Conservation (phyloP, 1,284 basidiomycete genomes). For the Meira nashicola region DNA sequence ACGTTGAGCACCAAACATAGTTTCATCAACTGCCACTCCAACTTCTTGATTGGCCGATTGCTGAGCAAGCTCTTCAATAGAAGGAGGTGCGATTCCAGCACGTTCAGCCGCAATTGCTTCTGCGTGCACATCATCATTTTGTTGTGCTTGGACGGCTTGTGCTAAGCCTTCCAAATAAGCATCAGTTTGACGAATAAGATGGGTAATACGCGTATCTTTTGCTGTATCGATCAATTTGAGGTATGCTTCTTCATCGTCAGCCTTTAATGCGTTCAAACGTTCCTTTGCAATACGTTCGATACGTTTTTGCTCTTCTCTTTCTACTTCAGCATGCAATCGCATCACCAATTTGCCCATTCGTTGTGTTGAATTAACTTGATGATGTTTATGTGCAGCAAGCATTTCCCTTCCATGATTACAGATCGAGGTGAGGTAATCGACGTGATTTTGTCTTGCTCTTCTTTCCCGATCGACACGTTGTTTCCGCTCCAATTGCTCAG, state of each 20-base stretch:
- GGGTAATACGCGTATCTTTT: conserved; percentile 98
- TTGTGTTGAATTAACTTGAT: conserved; percentile 53
- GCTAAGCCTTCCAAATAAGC: conserved; percentile 89
- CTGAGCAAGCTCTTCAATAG: conserved; percentile 21
- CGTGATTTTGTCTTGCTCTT: conserved; percentile 90
- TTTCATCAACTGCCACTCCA: conserved; percentile 65
- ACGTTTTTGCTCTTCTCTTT: conserved; percentile 61
- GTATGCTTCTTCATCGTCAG: conserved; percentile 98
- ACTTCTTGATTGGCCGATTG: conserved; percentile 38
- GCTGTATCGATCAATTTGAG: conserved; percentile 98
- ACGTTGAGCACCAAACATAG: conserved; percentile 80
- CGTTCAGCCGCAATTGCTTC: conserved; percentile 45
- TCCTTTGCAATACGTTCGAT: conserved; percentile 95
- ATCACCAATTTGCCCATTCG: conserved; percentile 57
- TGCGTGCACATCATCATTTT: conserved; percentile 64
- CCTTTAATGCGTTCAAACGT: conserved; percentile 94
- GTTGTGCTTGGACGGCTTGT: conserved; percentile 88
- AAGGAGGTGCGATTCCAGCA: conserved; percentile 20
- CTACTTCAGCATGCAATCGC: conserved; percentile 57
- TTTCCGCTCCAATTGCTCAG: conserved; percentile 83
- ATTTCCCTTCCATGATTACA: conserved; percentile 75
- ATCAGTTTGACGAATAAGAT: conserved; percentile 90
- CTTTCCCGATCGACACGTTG: conserved; percentile 89
- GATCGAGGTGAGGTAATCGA: conserved; percentile 86
- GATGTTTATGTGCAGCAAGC: conserved; percentile 64